phyloP scores from a whole-genome alignment of 192 early-diverging fungal genomes.

The Coemansia guatemalensis region DNA sequence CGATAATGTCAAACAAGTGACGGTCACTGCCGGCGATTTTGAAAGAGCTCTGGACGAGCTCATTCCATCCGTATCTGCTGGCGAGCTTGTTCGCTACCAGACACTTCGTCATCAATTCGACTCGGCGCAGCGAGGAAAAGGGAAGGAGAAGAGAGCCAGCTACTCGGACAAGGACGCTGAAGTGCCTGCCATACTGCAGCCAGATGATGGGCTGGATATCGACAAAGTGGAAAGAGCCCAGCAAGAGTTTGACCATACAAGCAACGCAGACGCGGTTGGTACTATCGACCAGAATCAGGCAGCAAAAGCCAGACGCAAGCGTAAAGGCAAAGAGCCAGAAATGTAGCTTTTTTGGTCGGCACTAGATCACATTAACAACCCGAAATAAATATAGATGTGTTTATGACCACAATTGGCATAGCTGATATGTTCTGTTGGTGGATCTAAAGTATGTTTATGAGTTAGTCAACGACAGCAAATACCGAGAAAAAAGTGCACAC shows the following conservation, averaged over 20 bases:
- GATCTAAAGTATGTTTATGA: neutral
- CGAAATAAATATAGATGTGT: neutral
- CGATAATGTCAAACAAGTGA: slow-evolving; percentile 71
- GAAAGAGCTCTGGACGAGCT: slow-evolving; percentile 77
- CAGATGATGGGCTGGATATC: neutral
- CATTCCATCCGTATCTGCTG: slow-evolving; percentile 82
- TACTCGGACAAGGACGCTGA: neutral
- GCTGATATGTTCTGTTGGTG: neutral
- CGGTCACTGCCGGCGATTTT: slow-evolving; percentile 85
- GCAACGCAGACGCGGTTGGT: neutral
- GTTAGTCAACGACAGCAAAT: neutral
- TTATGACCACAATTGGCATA: neutral
- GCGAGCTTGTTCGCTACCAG: slow-evolving; percentile 86
- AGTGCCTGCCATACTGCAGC: neutral
- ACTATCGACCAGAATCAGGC: neutral
- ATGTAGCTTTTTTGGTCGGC: slow-evolving; percentile 6
- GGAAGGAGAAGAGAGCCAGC: slow-evolving; percentile 6
- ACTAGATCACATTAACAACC: neutral
- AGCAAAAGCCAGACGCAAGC: neutral
- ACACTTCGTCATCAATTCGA: slow-evolving; percentile 83
- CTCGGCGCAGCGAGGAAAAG: slow-evolving; percentile 31
- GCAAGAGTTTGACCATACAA: neutral
- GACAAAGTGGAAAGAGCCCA: neutral
- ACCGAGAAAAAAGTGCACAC: neutral
- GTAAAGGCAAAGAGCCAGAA: slow-evolving; percentile 40